A percentile compares a stretch with the other conserved stretches of the same genome.
Conservation (phyloP, 495 filamentous ascomycete species). For the Trichoderma erinaceum region DNA sequence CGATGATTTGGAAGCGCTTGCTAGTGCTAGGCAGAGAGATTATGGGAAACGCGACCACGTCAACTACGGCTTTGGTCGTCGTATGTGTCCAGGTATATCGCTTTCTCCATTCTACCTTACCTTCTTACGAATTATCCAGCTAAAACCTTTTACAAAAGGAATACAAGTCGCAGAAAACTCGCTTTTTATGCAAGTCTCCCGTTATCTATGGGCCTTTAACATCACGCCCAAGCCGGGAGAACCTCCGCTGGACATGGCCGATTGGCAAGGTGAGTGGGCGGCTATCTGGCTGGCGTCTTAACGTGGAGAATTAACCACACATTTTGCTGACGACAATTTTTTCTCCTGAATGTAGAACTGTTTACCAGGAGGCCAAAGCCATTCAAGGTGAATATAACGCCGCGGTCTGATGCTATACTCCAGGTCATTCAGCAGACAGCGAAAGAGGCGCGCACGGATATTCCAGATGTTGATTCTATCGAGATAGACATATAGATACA, state of each 20-base stretch:
- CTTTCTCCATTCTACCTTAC: too few species aligned
- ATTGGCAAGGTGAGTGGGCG: background rate
- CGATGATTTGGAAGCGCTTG: constrained; percentile 31
- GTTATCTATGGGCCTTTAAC: constrained; percentile 50
- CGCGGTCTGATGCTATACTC: constrained; percentile 44
- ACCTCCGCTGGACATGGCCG: constrained; percentile 36
- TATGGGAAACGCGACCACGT: constrained; percentile 56
- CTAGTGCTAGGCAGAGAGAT: constrained; percentile 40
- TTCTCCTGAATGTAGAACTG: constrained; percentile 37
- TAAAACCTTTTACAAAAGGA: constrained; percentile 25
- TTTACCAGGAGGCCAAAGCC: constrained; percentile 51
- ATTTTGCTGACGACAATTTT: background rate
- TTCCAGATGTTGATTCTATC: background rate
- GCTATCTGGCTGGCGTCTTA: too few species aligned
- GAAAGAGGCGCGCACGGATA: constrained; percentile 32
- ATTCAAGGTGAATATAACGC: constrained; percentile 44
- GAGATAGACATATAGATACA: too few species aligned
- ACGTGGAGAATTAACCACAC: too few species aligned
- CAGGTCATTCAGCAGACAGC: constrained; percentile 40
- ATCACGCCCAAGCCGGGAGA: constrained; percentile 43
- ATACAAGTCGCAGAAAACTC: constrained; percentile 54
- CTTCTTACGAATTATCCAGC: too few species aligned
- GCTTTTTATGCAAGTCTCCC: constrained; percentile 49
- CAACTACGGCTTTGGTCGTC: constrained; percentile 58
- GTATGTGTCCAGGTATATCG: constrained; percentile 39